These are phyloP conservation scores for Filobasidium floriforme DNA, from an alignment of 768 basidiomycete genomes.

Conservation along the genomic window DNA sequence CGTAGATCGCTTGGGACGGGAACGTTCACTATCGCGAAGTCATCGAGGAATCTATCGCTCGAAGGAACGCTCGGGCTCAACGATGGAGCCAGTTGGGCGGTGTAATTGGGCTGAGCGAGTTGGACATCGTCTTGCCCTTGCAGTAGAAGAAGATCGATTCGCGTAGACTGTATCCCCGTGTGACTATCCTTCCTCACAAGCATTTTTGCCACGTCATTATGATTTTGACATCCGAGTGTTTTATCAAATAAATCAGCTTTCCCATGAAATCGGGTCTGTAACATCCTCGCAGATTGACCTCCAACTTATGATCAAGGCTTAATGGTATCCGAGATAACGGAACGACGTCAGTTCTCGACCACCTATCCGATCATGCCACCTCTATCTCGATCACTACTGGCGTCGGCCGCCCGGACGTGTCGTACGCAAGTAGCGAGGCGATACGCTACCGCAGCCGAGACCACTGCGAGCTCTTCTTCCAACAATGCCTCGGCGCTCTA, in stretches of 20 bases:
- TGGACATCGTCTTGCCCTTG: not conserved
- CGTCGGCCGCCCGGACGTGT: not conserved
- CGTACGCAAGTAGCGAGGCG: not conserved
- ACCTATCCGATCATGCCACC: not conserved
- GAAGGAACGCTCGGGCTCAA: slow-evolving; percentile 1
- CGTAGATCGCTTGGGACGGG: slow-evolving; percentile 20
- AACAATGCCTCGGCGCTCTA: slow-evolving; percentile 13
- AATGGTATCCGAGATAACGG: no score
- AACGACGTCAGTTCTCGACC: not conserved
- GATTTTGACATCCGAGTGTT: not conserved
- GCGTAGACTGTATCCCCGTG: not conserved
- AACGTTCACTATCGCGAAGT: slow-evolving; percentile 33
- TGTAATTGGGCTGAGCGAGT: not conserved
- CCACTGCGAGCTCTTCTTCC: not conserved
- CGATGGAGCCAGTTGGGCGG: not conserved
- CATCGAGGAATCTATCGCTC: slow-evolving; percentile 24
- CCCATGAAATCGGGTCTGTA: not conserved
- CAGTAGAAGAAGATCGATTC: not conserved
- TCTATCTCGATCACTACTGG: not conserved
- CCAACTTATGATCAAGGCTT: no score
- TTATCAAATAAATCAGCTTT: not conserved
- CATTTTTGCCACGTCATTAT: not conserved
- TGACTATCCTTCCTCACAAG: not conserved
- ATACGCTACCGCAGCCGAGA: not conserved
- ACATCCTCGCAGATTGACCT: no score